These are phyloP conservation scores for Cytospora piceae DNA, from an alignment of 2,329 filamentous ascomycete genomes.

Conservation along the genomic window DNA sequence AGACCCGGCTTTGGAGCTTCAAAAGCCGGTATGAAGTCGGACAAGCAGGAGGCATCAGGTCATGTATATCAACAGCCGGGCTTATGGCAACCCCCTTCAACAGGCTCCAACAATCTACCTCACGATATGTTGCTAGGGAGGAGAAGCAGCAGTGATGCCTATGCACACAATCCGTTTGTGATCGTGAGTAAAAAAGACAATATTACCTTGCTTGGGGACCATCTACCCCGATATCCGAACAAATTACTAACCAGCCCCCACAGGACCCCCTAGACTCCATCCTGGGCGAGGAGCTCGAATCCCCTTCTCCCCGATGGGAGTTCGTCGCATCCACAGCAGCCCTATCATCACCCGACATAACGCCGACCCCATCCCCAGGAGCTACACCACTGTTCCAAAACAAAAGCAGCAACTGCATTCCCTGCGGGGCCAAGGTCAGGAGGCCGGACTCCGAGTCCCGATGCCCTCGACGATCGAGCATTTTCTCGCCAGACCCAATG, in stretches of 20 bases:
- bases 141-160: slow-evolving; percentile 3
- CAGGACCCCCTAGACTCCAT: slow-evolving; percentile 4
- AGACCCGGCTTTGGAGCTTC: background rate
- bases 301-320: background rate
- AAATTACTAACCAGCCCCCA: background rate
- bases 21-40: background rate
- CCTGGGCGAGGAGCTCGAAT: background rate
- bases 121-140: background rate
- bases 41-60: background rate
- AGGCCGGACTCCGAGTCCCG: background rate
- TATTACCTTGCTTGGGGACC: background rate
- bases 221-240: too few relatives aligned
- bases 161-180: background rate
- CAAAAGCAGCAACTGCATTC: background rate
- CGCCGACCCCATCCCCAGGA: background rate
- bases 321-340: background rate
- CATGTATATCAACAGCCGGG: background rate
- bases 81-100: background rate
- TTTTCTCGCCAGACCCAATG: slow-evolving; percentile 2
- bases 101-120: background rate
- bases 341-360: background rate
- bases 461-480: background rate
- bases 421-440: background rate
- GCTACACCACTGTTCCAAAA: background rate
- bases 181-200: background rate